Conservation (phyloP, 306 rosid genomes). For the Quercus variabilis region DNA sequence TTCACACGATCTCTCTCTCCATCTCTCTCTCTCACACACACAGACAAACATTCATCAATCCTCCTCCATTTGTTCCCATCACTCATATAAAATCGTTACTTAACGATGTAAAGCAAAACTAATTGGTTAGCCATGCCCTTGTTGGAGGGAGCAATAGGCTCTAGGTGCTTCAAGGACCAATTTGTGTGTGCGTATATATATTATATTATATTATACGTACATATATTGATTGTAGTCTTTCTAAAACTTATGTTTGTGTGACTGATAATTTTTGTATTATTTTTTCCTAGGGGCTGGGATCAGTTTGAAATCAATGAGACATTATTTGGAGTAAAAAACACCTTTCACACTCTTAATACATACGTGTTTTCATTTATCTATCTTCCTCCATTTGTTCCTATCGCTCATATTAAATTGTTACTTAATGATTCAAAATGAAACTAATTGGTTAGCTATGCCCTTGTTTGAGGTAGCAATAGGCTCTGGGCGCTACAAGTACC, state of each 20-base stretch:
- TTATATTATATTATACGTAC: too few relatives aligned
- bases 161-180: not conserved
- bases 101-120: not conserved
- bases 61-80: not conserved
- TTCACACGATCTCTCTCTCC: too few relatives aligned
- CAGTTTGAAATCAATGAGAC: constrained; percentile 84
- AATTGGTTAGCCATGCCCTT: not conserved
- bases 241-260: constrained; percentile 6
- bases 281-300: constrained; percentile 70
- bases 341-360: constrained; percentile 30
- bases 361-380: too few relatives aligned
- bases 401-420: not conserved
- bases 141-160: not conserved
- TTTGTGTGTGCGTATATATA: not conserved
- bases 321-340: constrained; percentile 88
- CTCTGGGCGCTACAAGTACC: not conserved
- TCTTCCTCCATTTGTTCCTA: not conserved
- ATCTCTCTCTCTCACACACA: too few relatives aligned
- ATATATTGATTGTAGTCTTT: not conserved
- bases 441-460: not conserved
- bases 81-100: not conserved
- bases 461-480: not conserved
- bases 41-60: not conserved
- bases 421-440: not conserved
- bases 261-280: not conserved